Conservation (phyloP, 768 basidiomycete genomes). For the Naganishia vishniacii region DNA sequence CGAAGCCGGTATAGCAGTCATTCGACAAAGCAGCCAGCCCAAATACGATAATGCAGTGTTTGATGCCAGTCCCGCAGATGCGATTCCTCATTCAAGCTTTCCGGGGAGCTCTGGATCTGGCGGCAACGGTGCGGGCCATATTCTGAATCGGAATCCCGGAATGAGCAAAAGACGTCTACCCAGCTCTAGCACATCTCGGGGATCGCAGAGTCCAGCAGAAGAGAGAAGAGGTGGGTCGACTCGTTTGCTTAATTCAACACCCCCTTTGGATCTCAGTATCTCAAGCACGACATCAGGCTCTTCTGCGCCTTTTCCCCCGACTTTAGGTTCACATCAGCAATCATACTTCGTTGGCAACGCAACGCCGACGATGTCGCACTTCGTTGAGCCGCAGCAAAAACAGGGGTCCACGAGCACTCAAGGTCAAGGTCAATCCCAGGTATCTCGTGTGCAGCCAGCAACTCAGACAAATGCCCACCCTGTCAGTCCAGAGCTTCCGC, state of each 20-base stretch:
- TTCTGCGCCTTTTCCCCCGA: constrained; percentile 3
- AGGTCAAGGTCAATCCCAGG: not conserved
- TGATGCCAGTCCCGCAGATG: constrained; percentile 2
- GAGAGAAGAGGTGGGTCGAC: constrained; percentile 20
- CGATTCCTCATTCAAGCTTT: not conserved
- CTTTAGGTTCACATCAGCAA: not conserved
- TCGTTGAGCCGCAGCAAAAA: not conserved
- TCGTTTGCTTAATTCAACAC: not conserved
- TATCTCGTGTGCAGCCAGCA: not conserved
- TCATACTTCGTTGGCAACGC: constrained; percentile 4
- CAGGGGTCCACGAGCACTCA: not conserved
- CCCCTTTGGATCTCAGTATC: constrained; percentile 10
- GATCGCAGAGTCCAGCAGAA: constrained; percentile 25
- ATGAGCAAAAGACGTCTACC: constrained; percentile 20
- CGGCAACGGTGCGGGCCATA: not conserved
- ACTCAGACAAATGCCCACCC: not conserved
- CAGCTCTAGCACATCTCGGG: constrained; percentile 25
- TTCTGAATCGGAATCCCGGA: not conserved
- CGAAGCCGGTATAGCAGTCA: constrained; percentile 6
- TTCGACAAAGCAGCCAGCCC: constrained; percentile 6
- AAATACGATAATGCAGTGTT: constrained; percentile 11
- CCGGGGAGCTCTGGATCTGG: not conserved
- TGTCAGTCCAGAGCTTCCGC: not conserved
- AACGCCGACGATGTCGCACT: constrained; percentile 26
- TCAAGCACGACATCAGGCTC: constrained; percentile 10